Evolutionary conservation across 805 yeast genomes (phyloP), one percentile per base, ranked within the genome.

Genomic region (Spathaspora passalidarum): DNA sequence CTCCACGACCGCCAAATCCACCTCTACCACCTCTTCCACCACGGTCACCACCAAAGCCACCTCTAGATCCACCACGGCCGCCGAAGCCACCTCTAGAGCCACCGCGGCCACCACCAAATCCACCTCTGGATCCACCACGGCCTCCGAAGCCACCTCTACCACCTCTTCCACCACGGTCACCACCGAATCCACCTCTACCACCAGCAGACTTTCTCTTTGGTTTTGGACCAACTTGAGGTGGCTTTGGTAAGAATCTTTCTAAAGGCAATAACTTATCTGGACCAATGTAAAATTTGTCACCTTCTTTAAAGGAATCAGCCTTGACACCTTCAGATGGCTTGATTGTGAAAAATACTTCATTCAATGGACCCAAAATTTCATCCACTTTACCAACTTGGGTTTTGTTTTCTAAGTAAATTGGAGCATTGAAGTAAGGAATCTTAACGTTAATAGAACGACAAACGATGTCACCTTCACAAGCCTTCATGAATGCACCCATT

Each of bases 381-480:
- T 94, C 99, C 48, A 94, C 96, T 69, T 94, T 94, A 60, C 99
- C 99, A 40, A 94, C 84, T 63, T 86, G 94, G 20, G 96, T 86
- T 71, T 94, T 94, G 78, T 94, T 92, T 67, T 94, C 98, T 57
- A 94, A 79, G 68, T 86, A 94, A 59, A 94, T 91, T 65, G 99
- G 99, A 21, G 99, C 99, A 72, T 94, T 94, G 80, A 94, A 94
- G 69, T 92, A 94, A 61, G 99, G 99, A 56, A 94, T 78, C 75
- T 92, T 92, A 47, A 89, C 82, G 67, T 94, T 94, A 60, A 88
- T 87, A 41, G 97, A 90, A 62, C 91, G 88, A 75, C 98, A 94
- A 47, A 94, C 96, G 63, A 94, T 87, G 63, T 94, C 99, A 48
- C 96, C 97, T 70, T 94, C 99, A 68, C 97, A 90, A 11, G 94